These are phyloP conservation scores for Talaromyces islandicus DNA, from an alignment of 2,329 filamentous ascomycete genomes.

Conservation along the genomic window DNA sequence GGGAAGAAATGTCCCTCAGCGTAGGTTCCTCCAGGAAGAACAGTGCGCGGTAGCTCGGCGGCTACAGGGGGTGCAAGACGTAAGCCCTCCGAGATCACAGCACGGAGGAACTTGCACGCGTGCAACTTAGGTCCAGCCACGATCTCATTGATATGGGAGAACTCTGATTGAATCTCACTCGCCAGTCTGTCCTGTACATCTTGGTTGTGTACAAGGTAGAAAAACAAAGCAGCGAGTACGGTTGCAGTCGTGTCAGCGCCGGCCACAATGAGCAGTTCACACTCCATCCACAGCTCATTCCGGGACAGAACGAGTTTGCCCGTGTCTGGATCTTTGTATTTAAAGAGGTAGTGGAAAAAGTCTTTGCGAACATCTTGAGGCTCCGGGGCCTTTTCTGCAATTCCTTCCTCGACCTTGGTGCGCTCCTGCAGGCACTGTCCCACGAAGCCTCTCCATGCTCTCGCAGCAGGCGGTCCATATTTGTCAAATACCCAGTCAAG, in stretches of 20 bases:
- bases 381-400: neutral
- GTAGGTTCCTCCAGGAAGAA: neutral
- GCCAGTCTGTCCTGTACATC: neutral
- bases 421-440: neutral
- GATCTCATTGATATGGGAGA: neutral
- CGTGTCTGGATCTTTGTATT: constrained; percentile 2
- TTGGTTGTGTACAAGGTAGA: neutral
- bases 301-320: neutral
- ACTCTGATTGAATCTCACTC: neutral
- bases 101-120: neutral
- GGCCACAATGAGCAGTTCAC: neutral
- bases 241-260: constrained; percentile 4
- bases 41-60: neutral
- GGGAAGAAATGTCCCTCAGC: neutral
- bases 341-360: constrained; percentile 4
- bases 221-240: neutral
- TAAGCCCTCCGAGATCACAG: neutral
- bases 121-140: neutral
- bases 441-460: neutral
- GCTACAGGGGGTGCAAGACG: neutral
- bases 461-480: neutral
- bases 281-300: neutral
- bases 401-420: neutral
- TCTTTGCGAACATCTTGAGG: neutral
- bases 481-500: constrained; percentile 1